phyloP scores from a whole-genome alignment of 495 filamentous ascomycete genomes.

The Penicillium egyptiacum region DNA sequence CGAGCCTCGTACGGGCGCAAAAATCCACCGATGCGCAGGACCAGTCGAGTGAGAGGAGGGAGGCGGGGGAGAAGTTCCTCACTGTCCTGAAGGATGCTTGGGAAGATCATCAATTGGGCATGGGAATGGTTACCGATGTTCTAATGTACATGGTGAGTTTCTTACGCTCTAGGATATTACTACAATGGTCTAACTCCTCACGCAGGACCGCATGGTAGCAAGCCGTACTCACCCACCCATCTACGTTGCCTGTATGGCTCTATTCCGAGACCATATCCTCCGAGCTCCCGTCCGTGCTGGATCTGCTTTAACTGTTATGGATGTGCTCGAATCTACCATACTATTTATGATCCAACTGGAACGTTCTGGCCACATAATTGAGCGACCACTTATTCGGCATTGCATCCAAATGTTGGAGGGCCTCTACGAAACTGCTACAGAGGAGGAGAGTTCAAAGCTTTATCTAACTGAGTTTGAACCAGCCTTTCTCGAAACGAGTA shows the following conservation, averaged over 20 bases:
- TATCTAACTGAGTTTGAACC: constrained; percentile 84
- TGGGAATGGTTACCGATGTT: constrained; percentile 98
- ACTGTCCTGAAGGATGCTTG: constrained; percentile 72
- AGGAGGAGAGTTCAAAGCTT: constrained; percentile 68
- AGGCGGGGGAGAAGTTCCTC: constrained; percentile 82
- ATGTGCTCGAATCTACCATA: constrained; percentile 75
- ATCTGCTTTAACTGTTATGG: constrained; percentile 53
- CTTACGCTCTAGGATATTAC: background rate
- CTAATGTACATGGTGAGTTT: constrained; percentile 89
- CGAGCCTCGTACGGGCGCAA: constrained; percentile 52
- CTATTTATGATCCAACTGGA: constrained; percentile 92
- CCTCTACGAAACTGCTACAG: constrained; percentile 76
- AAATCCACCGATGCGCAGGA: constrained; percentile 45
- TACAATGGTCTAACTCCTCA: constrained; percentile 7
- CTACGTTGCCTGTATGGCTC: constrained; percentile 75
- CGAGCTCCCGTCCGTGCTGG: constrained; percentile 49
- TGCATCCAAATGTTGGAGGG: constrained; percentile 89
- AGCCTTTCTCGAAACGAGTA: constrained; percentile 68
- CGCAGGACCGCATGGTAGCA: constrained; percentile 72
- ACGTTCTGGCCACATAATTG: constrained; percentile 83
- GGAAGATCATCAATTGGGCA: constrained; percentile 85
- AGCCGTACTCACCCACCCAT: constrained; percentile 76
- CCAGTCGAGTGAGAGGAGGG: constrained; percentile 70
- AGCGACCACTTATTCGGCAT: constrained; percentile 76
- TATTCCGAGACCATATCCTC: constrained; percentile 85